These are phyloP conservation scores for Schrenkiella parvula DNA, from an alignment of 345 rosid species.

Conservation along the genomic window DNA sequence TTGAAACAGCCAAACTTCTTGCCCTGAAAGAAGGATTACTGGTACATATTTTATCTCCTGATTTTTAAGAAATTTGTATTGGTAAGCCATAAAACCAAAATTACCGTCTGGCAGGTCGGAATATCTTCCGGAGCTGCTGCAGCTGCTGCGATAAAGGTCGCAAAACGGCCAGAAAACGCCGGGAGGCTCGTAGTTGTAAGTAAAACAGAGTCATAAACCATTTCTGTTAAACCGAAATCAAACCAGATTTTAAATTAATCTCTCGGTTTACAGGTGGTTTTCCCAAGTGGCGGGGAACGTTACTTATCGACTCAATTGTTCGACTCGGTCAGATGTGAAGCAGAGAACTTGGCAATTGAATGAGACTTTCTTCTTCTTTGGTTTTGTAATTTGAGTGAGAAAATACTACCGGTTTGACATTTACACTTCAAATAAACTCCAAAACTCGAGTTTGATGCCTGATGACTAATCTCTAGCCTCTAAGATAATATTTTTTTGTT, in stretches of 20 bases:
- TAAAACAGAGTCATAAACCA: neutral
- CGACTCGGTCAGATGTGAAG: slow-evolving; percentile 49
- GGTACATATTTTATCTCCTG: slow-evolving; percentile 36
- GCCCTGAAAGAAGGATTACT: slow-evolving; percentile 62
- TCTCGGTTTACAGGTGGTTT: slow-evolving; percentile 36
- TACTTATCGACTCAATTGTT: slow-evolving; percentile 59
- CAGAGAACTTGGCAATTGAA: slow-evolving; percentile 45
- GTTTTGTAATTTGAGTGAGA: too few relatives aligned
- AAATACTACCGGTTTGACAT: neutral
- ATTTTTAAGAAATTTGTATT: neutral
- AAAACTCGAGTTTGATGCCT: neutral
- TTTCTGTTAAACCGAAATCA: neutral
- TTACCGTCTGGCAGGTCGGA: slow-evolving; percentile 42
- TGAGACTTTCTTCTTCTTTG: slow-evolving; percentile 2
- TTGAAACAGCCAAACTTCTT: slow-evolving; percentile 49
- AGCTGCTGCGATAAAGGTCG: slow-evolving; percentile 57
- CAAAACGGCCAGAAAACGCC: slow-evolving; percentile 58
- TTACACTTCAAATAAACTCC: neutral
- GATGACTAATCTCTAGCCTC: too few relatives aligned
- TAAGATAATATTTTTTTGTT: too few relatives aligned
- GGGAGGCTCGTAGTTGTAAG: slow-evolving; percentile 70
- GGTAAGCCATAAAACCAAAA: slow-evolving; percentile 21
- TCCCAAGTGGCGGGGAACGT: slow-evolving; percentile 79
- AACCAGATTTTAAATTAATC: neutral
- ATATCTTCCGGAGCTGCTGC: slow-evolving; percentile 78